phyloP scores from a whole-genome alignment of 306 rosid genomes.

The Inga oerstediana region DNA sequence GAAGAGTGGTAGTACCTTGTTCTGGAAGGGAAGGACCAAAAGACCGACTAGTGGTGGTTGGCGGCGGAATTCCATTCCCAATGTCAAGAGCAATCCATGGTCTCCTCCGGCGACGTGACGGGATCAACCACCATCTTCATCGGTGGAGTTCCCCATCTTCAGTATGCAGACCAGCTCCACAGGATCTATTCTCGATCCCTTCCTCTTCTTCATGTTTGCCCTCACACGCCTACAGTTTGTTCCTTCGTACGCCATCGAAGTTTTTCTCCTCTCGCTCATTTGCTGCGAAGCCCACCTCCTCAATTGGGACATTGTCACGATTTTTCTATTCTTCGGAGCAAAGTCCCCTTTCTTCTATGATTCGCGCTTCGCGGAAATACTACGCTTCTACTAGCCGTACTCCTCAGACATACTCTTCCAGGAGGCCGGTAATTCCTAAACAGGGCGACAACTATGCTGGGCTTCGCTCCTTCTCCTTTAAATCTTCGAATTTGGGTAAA shows the following conservation, averaged over 20 bases:
- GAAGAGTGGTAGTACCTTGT: neutral
- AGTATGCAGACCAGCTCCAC: conserved; percentile 32
- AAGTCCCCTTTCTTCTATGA: neutral
- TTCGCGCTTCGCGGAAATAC: conserved; percentile 2
- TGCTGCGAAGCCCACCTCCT: conserved; percentile 32
- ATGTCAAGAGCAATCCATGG: conserved; percentile 53
- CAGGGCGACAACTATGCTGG: conserved; percentile 14
- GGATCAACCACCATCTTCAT: conserved; percentile 28
- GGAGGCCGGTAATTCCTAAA: neutral
- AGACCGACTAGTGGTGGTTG: neutral
- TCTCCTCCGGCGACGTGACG: conserved; percentile 48
- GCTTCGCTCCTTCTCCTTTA: conserved; percentile 56
- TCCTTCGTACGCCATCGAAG: conserved; percentile 22
- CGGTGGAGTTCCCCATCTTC: conserved; percentile 9
- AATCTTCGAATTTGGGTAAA: conserved; percentile 38
- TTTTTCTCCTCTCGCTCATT: conserved; percentile 5
- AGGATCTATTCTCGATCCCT: conserved; percentile 4
- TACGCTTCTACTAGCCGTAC: neutral
- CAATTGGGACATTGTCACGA: conserved; percentile 31
- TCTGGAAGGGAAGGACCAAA: neutral
- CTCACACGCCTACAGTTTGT: neutral
- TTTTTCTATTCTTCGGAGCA: conserved; percentile 9
- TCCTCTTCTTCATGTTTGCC: conserved; percentile 31
- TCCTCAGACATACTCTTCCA: conserved; percentile 15
- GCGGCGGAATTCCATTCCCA: conserved; percentile 11